Conservation (phyloP, 192 early-diverging fungal genomes). For the Entomortierella chlamydospora region DNA sequence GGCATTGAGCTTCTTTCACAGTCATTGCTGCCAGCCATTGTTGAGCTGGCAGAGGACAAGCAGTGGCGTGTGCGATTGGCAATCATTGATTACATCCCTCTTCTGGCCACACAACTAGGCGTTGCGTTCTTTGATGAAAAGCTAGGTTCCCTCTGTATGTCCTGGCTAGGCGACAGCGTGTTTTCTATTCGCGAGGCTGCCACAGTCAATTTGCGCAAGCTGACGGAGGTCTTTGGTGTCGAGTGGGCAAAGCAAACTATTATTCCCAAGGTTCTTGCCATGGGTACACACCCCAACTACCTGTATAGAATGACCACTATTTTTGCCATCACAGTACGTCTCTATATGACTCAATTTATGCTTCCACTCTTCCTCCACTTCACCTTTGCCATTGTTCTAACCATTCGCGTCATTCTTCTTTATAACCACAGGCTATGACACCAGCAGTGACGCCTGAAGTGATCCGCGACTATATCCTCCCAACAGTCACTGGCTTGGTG, state of each 20-base stretch:
- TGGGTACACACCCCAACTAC: constrained; percentile 94
- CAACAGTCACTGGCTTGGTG: constrained; percentile 85
- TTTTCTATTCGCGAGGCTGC: constrained; percentile 99
- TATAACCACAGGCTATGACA: constrained; percentile 76
- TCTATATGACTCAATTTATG: not conserved
- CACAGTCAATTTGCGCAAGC: constrained; percentile 90
- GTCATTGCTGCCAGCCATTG: constrained; percentile 95
- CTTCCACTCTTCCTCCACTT: not conserved
- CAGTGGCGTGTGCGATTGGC: constrained; percentile 99
- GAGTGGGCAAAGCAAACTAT: constrained; percentile 98
- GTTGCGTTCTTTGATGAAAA: constrained; percentile 98
- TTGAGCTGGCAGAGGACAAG: constrained; percentile 99
- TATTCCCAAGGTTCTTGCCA: constrained; percentile 92
- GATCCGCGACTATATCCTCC: constrained; percentile 88
- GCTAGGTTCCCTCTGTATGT: constrained; percentile 94
- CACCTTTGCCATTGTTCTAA: not conserved
- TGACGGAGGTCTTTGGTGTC: constrained; percentile 98
- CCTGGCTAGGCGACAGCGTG: constrained; percentile 97
- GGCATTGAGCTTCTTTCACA: constrained; percentile 98
- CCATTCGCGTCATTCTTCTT: not conserved
- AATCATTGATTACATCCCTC: constrained; percentile 99
- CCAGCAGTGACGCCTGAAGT: constrained; percentile 90
- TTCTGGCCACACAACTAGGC: constrained; percentile 96
- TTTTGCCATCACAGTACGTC: constrained; percentile 89
- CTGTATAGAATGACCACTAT: constrained; percentile 98